Evolutionary conservation across 805 yeast species (phyloP).

Genomic region (Wickerhamia fluorescens): DNA sequence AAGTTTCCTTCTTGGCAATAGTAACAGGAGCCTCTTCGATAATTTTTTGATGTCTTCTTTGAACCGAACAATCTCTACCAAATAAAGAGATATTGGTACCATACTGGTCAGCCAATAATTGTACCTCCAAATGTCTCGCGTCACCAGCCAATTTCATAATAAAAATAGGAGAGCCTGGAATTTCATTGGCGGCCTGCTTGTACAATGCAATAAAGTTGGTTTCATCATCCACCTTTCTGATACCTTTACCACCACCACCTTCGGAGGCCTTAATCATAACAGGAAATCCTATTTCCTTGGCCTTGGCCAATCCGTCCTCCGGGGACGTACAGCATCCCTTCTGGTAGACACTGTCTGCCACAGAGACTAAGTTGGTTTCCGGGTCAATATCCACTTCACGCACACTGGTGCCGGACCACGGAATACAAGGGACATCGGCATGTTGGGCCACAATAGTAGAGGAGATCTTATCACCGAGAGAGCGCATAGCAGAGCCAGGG

Average conservation of each 20-base stretch:
- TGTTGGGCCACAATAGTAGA: slow-evolving; percentile 99
- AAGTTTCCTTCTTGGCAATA: slow-evolving; percentile 79
- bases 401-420: slow-evolving; percentile 99
- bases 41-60: slow-evolving; percentile 98
- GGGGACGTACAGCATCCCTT: slow-evolving; percentile 84
- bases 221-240: slow-evolving; percentile 87
- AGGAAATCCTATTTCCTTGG: slow-evolving; percentile 89
- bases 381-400: slow-evolving; percentile 68
- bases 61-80: slow-evolving; percentile 99
- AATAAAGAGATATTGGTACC: slow-evolving; percentile 95
- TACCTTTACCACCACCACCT: slow-evolving; percentile 99
- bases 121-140: slow-evolving; percentile 98
- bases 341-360: slow-evolving; percentile 72
- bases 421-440: slow-evolving; percentile 96
- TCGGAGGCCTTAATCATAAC: slow-evolving; percentile 99
- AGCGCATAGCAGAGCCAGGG: slow-evolving; percentile 98
- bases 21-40: slow-evolving; percentile 99
- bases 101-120: slow-evolving; percentile 94
- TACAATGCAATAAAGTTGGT: slow-evolving; percentile 70
- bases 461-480: slow-evolving; percentile 97
- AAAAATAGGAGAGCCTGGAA: slow-evolving; percentile 98
- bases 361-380: slow-evolving; percentile 76
- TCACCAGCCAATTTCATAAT: slow-evolving; percentile 96
- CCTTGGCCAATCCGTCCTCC: slow-evolving; percentile 83
- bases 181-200: slow-evolving; percentile 93